Evolutionary conservation across 257 asterid genomes (phyloP).

Genomic region (Jasminum sambac): DNA sequence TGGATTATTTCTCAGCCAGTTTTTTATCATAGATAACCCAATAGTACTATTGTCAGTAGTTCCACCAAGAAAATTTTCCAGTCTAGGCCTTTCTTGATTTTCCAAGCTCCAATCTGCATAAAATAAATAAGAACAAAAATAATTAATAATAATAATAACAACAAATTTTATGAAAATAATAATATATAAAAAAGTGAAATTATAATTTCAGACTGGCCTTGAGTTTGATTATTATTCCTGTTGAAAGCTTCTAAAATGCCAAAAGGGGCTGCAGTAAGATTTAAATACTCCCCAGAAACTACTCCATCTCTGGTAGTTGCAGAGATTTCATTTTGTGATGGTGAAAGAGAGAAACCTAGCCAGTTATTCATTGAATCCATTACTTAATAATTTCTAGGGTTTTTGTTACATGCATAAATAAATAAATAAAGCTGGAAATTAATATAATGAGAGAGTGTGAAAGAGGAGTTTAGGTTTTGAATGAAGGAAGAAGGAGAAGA

Average conservation of each 20-base stretch:
- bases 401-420: constrained; percentile 52
- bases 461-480: neutral
- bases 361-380: constrained; percentile 65
- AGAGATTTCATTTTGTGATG: constrained; percentile 35
- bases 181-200: too few relatives aligned
- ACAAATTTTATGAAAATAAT: neutral
- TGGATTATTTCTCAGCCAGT: constrained; percentile 69
- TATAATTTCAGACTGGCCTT: constrained; percentile 32
- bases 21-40: constrained; percentile 82
- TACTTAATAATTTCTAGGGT: too few relatives aligned
- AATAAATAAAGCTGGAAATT: too few relatives aligned
- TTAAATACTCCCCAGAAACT: constrained; percentile 47
- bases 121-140: neutral
- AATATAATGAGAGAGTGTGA: too few relatives aligned
- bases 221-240: constrained; percentile 40
- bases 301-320: constrained; percentile 9
- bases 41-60: constrained; percentile 27
- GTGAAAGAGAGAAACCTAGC: constrained; percentile 72
- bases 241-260: constrained; percentile 57
- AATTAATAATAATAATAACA: neutral
- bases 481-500: constrained; percentile 25
- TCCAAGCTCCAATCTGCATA: constrained; percentile 63
- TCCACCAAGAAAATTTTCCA: constrained; percentile 63
- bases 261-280: constrained; percentile 46
- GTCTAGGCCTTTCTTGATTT: constrained; percentile 53